Percentiles rank a stretch among this genome's conserved stretches.
Evolutionary conservation across 1,284 basidiomycete species (phyloP).

Genomic region (Heterobasidion irregulare): DNA sequence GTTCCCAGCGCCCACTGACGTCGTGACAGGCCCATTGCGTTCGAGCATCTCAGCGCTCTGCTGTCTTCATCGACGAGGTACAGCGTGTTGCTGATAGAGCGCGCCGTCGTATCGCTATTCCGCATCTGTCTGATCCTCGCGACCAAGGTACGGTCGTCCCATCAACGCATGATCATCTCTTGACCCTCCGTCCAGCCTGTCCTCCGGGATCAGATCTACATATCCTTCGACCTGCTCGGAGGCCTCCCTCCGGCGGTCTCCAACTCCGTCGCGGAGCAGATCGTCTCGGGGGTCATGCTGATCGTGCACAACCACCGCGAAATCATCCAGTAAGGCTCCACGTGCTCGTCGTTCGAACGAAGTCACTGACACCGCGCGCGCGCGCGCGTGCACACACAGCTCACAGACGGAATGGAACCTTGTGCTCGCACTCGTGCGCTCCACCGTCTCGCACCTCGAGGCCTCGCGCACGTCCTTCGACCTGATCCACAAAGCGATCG

Average conservation of each 20-base stretch:
- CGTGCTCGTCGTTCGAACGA: background rate
- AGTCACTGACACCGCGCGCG: background rate
- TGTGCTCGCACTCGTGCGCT: slow-evolving; percentile 83
- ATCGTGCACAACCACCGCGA: slow-evolving; percentile 71
- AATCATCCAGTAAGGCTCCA: slow-evolving; percentile 50
- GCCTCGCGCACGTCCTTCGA: slow-evolving; percentile 82
- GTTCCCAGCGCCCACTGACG: background rate
- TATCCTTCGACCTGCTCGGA: slow-evolving; percentile 86
- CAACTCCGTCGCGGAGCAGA: slow-evolving; percentile 85
- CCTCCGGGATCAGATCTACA: slow-evolving; percentile 87
- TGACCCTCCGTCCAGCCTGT: slow-evolving; percentile 36
- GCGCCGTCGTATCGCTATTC: slow-evolving; percentile 89
- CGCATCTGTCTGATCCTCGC: slow-evolving; percentile 76
- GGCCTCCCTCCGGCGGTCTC: slow-evolving; percentile 71
- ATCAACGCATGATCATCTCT: background rate
- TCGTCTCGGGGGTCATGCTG: slow-evolving; percentile 76
- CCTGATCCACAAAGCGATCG: slow-evolving; percentile 56
- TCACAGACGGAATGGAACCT: slow-evolving; percentile 96
- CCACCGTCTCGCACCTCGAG: slow-evolving; percentile 82
- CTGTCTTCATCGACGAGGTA: slow-evolving; percentile 75
- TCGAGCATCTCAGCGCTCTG: slow-evolving; percentile 83
- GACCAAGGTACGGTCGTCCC: slow-evolving; percentile 47
- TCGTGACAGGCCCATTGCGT: slow-evolving; percentile 72
- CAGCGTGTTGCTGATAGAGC: slow-evolving; percentile 86
- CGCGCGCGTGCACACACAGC: slow-evolving; percentile 23